A percentile compares a stretch with the other conserved stretches of the same genome.
Conservation (phyloP, 306 rosid species). For the Cicer chorassanicum region DNA sequence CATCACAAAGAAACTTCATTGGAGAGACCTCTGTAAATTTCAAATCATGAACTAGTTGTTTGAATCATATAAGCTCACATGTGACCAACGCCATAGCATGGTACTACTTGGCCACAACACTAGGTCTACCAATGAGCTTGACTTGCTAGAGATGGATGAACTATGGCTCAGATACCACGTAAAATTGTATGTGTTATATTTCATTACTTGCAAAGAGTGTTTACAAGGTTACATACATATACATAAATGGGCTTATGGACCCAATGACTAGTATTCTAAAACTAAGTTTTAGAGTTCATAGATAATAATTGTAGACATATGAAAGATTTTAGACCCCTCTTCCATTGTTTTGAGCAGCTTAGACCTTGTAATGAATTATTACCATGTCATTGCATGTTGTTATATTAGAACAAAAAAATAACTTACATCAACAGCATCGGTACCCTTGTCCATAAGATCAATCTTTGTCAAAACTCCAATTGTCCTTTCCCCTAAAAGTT, state of each 20-base stretch:
- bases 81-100: neutral
- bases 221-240: constrained; percentile 1
- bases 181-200: neutral
- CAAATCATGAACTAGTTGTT: neutral
- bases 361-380: constrained; percentile 32
- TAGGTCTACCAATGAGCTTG: neutral
- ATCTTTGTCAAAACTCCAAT: constrained; percentile 95
- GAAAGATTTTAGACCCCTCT: constrained; percentile 20
- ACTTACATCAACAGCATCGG: constrained; percentile 97
- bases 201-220: neutral
- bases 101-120: neutral
- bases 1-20: neutral
- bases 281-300: constrained; percentile 4
- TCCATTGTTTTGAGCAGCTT: neutral
- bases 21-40: neutral
- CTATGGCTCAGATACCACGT: neutral
- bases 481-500: constrained; percentile 84
- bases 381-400: constrained; percentile 29
- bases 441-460: constrained; percentile 99
- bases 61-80: neutral
- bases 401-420: constrained; percentile 8
- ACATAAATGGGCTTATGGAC: neutral
- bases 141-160: neutral
- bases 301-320: constrained; percentile 13
- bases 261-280: neutral